These are phyloP conservation scores for Pleodorina starrii DNA, from an alignment of 139 green algal genomes.

Conservation along the genomic window DNA sequence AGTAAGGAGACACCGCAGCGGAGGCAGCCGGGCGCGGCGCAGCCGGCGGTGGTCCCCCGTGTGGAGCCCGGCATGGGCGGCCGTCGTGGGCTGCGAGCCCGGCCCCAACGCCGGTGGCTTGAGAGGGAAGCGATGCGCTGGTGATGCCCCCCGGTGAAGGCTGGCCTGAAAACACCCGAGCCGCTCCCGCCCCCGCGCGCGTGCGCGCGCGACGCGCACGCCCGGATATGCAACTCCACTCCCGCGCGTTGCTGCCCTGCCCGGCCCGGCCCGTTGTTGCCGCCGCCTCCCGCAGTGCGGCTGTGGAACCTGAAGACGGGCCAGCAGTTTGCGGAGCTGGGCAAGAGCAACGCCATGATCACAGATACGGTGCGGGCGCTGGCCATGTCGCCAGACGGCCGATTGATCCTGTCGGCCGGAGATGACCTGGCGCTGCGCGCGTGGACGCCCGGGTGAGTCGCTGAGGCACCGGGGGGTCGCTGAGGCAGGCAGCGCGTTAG, in stretches of 20 bases:
- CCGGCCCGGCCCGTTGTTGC: no score
- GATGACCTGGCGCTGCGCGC: slow-evolving; percentile 36
- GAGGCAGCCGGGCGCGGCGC: no score
- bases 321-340: slow-evolving; percentile 31
- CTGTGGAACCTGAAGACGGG: slow-evolving; percentile 39
- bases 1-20: not conserved
- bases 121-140: no score
- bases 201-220: not conserved
- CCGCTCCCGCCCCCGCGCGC: no score
- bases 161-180: no score
- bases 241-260: no score
- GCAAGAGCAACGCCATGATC: not conserved
- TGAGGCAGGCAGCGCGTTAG: not conserved
- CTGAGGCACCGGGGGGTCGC: no score
- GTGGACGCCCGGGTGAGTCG: slow-evolving; percentile 5
- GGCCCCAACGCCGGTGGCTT: no score
- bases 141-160: no score
- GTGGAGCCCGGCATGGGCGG: no score
- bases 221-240: not conserved
- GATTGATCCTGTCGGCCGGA: slow-evolving; percentile 27
- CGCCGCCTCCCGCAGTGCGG: slow-evolving; percentile 24
- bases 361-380: slow-evolving; percentile 33
- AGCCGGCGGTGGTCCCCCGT: no score
- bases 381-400: slow-evolving; percentile 19
- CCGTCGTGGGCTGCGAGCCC: no score